Percentiles rank a stretch among this genome's conserved stretches.
These are phyloP conservation scores for Spongiforma sp. DNA, from an alignment of 1,284 basidiomycete species.

Conservation along the genomic window DNA sequence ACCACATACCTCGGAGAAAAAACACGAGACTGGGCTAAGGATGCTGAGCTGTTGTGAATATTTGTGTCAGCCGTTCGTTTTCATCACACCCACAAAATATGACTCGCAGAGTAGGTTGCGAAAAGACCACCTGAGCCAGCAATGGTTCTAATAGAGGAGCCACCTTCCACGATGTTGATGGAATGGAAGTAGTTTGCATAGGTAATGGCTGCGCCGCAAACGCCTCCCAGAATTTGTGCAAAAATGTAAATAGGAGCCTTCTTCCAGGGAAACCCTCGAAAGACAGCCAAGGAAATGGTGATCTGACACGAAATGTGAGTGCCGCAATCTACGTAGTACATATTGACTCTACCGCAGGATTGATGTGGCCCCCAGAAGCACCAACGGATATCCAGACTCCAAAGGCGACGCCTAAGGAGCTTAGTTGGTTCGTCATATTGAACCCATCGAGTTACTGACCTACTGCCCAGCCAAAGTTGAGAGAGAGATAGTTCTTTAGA, in stretches of 20 bases:
- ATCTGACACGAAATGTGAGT: conserved; percentile 43
- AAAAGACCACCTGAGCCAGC: conserved; percentile 72
- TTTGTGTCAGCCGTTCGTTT: too few relatives aligned
- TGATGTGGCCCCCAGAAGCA: conserved; percentile 80
- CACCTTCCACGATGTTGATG: conserved; percentile 74
- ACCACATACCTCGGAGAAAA: conserved; percentile 63
- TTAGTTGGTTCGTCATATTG: too few relatives aligned
- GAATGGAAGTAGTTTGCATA: conserved; percentile 82
- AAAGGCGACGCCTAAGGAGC: conserved; percentile 51
- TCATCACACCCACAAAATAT: too few relatives aligned
- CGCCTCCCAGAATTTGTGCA: conserved; percentile 74
- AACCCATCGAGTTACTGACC: conserved; percentile 51
- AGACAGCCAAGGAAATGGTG: conserved; percentile 70
- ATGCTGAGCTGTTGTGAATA: too few relatives aligned
- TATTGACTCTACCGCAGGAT: conserved; percentile 61
- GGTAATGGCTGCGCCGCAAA: conserved; percentile 68
- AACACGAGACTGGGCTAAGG: too few relatives aligned
- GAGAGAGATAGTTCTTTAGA: conserved; percentile 67
- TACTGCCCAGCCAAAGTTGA: conserved; percentile 70
- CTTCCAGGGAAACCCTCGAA: conserved; percentile 77
- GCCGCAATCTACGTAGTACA: conserved; percentile 19
- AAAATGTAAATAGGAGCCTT: conserved; percentile 78
- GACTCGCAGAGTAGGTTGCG: conserved; percentile 69
- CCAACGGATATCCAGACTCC: conserved; percentile 72
- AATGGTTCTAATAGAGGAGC: conserved; percentile 62